Evolutionary conservation across 148 eudicot species (phyloP).

Genomic region (Heliamphora exappendiculata): DNA sequence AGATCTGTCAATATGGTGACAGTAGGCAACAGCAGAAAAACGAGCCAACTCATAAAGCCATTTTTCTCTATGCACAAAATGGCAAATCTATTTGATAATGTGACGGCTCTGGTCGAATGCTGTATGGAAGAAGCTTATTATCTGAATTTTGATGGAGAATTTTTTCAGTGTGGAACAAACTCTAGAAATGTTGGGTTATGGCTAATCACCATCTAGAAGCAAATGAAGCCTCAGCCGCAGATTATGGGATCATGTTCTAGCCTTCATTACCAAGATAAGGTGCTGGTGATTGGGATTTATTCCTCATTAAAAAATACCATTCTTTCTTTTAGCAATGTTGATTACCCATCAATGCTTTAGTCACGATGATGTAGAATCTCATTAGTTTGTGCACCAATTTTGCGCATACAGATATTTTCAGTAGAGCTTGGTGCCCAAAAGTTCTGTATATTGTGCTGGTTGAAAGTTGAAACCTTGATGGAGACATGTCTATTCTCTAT

Average conservation of each 20-base stretch:
- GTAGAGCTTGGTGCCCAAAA: background rate
- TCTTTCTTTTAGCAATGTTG: background rate
- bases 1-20: background rate
- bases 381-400: background rate
- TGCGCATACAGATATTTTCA: background rate
- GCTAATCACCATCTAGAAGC: background rate
- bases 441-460: background rate
- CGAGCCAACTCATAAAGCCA: background rate
- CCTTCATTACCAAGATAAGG: background rate
- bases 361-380: background rate
- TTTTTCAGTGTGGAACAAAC: background rate
- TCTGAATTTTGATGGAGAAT: background rate
- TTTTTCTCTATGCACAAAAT: background rate
- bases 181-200: background rate
- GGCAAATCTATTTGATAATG: background rate
- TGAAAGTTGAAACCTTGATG: background rate
- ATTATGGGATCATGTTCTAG: background rate
- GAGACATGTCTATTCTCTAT: background rate
- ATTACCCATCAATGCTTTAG: background rate
- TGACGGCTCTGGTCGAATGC: background rate
- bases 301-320: background rate
- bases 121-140: background rate
- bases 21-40: background rate
- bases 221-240: background rate
- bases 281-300: slow-evolving; percentile 3